These are phyloP conservation scores for Sextonia rubra DNA, from an alignment of 164 flowering plant species.

Conservation along the genomic window DNA sequence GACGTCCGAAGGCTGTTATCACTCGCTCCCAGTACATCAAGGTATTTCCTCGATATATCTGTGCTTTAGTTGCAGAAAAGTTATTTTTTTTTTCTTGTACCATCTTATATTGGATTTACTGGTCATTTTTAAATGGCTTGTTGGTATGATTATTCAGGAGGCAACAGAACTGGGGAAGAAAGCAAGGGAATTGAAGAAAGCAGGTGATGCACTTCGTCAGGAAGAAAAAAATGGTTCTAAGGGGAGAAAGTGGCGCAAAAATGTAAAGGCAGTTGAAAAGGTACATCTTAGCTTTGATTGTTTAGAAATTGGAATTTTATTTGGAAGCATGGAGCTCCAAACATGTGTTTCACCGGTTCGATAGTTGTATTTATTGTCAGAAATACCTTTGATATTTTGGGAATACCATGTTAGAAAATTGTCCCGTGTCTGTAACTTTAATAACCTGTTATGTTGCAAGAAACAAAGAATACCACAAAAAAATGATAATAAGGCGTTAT, in stretches of 20 bases:
- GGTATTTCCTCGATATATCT: slow-evolving; percentile 36
- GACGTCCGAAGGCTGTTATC: slow-evolving; percentile 97
- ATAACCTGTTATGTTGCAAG: no score
- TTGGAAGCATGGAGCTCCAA: no score
- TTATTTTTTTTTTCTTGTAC: not conserved
- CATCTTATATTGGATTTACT: not conserved
- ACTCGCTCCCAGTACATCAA: slow-evolving; percentile 97
- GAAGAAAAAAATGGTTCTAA: slow-evolving; percentile 91
- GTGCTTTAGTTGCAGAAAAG: not conserved
- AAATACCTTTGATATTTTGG: no score
- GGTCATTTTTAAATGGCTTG: slow-evolving; percentile 11
- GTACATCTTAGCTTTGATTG: slow-evolving; percentile 20
- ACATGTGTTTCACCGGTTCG: no score
- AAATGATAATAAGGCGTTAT: no score
- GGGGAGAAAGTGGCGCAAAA: slow-evolving; percentile 97
- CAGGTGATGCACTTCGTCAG: slow-evolving; percentile 91
- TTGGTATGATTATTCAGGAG: slow-evolving; percentile 45
- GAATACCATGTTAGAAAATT: no score
- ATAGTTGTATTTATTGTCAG: no score
- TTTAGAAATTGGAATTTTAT: no score
- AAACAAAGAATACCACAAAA: no score
- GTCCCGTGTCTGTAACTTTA: no score
- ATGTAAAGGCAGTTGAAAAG: slow-evolving; percentile 94
- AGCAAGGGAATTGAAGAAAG: slow-evolving; percentile 90
- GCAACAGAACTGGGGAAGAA: slow-evolving; percentile 94